Evolutionary conservation across 2,329 filamentous ascomycete species (phyloP).

Genomic region (Laburnicola sp.): DNA sequence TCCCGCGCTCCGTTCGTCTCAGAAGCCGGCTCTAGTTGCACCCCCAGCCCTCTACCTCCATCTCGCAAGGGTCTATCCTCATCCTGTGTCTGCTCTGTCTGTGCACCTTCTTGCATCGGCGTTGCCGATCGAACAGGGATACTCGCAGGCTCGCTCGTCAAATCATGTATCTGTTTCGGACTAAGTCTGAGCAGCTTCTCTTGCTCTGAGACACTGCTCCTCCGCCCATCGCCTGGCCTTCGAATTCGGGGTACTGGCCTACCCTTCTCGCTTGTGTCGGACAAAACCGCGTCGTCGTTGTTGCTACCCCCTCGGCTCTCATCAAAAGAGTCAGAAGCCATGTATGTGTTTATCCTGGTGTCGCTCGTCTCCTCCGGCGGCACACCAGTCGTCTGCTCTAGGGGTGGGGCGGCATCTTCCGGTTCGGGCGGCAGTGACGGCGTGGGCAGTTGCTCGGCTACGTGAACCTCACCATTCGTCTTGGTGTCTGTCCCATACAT

Average conservation of each 20-base stretch:
- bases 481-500: conserved; percentile 37
- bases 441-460: conserved; percentile 33
- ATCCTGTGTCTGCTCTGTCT: conserved; percentile 26
- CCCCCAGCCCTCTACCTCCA: conserved; percentile 23
- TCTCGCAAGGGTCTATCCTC: conserved; percentile 20
- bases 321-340: conserved; percentile 17
- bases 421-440: conserved; percentile 32
- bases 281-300: conserved; percentile 38
- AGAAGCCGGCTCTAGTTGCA: conserved; percentile 25
- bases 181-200: conserved; percentile 57
- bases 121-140: conserved; percentile 54
- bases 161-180: conserved; percentile 57
- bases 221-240: conserved; percentile 41
- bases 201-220: conserved; percentile 43
- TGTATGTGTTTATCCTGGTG: conserved; percentile 13
- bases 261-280: conserved; percentile 38
- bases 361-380: conserved; percentile 18
- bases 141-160: conserved; percentile 58
- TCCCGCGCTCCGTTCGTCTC: conserved; percentile 16
- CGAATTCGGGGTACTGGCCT: conserved; percentile 31
- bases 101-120: conserved; percentile 42
- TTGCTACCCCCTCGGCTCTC: conserved; percentile 25
- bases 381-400: conserved; percentile 9
- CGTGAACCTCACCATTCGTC: conserved; percentile 21
- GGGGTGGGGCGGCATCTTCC: conserved; percentile 24